Conservation (phyloP, 768 basidiomycete species). For the Kwoniella dejecticola region DNA sequence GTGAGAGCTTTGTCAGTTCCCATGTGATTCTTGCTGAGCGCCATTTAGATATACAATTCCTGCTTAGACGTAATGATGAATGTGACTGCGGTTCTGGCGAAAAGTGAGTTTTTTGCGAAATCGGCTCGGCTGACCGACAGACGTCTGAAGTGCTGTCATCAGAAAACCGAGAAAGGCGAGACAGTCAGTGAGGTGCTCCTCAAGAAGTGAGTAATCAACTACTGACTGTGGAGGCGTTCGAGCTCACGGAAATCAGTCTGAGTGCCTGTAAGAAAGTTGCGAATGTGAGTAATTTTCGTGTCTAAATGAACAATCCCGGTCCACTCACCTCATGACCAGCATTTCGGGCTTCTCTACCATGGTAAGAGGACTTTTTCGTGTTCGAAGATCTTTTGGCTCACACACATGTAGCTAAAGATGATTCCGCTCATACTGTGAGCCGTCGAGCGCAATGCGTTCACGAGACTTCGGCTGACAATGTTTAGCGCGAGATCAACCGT, state of each 20-base stretch:
- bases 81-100: constrained; percentile 72
- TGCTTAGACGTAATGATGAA: constrained; percentile 69
- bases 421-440: constrained; percentile 63
- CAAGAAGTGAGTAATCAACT: constrained; percentile 58
- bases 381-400: not conserved
- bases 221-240: not conserved
- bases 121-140: constrained; percentile 48
- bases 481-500: constrained; percentile 38
- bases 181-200: constrained; percentile 59
- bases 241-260: constrained; percentile 25
- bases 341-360: constrained; percentile 81
- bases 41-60: constrained; percentile 64
- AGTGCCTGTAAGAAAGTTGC: constrained; percentile 41
- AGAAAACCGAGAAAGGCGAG: constrained; percentile 58
- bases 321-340: too few relatives aligned
- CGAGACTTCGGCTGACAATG: too few relatives aligned
- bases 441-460: not conserved
- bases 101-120: constrained; percentile 58
- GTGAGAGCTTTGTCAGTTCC: constrained; percentile 11
- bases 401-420: constrained; percentile 65
- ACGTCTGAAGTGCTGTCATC: constrained; percentile 65
- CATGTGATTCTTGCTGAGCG: not conserved
- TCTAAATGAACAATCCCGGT: too few relatives aligned
- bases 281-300: constrained; percentile 48
- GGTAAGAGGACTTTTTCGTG: constrained; percentile 58